Evolutionary conservation across 306 rosid genomes (phyloP).

Genomic region (Cicer bijugum): DNA sequence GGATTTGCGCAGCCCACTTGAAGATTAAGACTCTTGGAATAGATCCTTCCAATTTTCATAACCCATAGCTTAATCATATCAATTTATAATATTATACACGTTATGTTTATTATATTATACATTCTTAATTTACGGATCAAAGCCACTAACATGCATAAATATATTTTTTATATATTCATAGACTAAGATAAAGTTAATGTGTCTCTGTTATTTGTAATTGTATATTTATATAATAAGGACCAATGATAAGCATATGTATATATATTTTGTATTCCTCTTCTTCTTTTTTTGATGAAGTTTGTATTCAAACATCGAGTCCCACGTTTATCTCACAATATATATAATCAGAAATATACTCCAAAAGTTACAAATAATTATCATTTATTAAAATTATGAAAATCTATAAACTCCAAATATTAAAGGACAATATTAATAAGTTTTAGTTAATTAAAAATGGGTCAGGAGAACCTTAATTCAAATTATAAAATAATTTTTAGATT

Average conservation of each 20-base stretch:
- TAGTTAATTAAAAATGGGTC: too few species aligned
- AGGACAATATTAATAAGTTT: too few species aligned
- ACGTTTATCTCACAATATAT: neutral
- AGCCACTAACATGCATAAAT: neutral
- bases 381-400: conserved; percentile 9
- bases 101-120: neutral
- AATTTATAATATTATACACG: neutral
- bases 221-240: too few species aligned
- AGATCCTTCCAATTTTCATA: neutral
- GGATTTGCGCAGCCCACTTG: neutral
- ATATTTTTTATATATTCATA: neutral
- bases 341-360: neutral
- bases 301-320: neutral
- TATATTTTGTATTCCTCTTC: neutral
- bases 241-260: neutral
- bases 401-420: neutral
- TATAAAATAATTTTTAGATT: too few species aligned
- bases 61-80: neutral
- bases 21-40: neutral
- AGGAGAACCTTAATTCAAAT: too few species aligned
- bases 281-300: neutral
- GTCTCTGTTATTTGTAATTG: neutral
- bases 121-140: neutral
- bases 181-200: neutral
- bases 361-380: neutral